Evolutionary conservation across 148 eudicot species (phyloP).

Genomic region (Rheum nobile): DNA sequence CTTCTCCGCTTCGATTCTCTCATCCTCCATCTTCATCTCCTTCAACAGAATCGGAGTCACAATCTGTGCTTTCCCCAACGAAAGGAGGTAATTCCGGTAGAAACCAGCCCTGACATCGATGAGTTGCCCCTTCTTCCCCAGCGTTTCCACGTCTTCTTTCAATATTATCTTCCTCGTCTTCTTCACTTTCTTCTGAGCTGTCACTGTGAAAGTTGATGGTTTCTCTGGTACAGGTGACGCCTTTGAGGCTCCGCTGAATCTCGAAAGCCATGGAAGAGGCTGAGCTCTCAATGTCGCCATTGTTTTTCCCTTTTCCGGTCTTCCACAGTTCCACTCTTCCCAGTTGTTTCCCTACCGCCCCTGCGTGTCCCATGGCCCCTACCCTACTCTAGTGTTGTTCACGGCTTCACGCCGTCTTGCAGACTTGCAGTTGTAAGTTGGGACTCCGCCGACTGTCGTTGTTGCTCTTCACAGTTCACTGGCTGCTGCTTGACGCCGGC

Average conservation of each 20-base stretch:
- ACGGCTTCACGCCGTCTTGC: no score
- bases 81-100: constrained; percentile 58
- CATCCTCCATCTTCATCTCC: constrained; percentile 93
- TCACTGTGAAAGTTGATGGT: background rate
- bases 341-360: no score
- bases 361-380: no score
- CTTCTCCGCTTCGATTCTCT: constrained; percentile 95
- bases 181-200: constrained; percentile 11
- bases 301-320: background rate
- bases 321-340: no score
- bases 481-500: no score
- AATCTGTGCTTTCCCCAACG: constrained; percentile 69
- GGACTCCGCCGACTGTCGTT: no score
- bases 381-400: no score
- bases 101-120: constrained; percentile 82
- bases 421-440: no score
- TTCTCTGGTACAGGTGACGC: background rate
- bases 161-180: constrained; percentile 31
- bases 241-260: constrained; percentile 4
- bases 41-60: constrained; percentile 58
- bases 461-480: no score
- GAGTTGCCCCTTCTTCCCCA: constrained; percentile 81
- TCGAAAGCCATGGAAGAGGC: constrained; percentile 4
- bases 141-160: constrained; percentile 65
- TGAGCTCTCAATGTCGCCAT: constrained; percentile 7